Conservation (phyloP, 345 rosid genomes). For the Melaleuca quinquenervia region DNA sequence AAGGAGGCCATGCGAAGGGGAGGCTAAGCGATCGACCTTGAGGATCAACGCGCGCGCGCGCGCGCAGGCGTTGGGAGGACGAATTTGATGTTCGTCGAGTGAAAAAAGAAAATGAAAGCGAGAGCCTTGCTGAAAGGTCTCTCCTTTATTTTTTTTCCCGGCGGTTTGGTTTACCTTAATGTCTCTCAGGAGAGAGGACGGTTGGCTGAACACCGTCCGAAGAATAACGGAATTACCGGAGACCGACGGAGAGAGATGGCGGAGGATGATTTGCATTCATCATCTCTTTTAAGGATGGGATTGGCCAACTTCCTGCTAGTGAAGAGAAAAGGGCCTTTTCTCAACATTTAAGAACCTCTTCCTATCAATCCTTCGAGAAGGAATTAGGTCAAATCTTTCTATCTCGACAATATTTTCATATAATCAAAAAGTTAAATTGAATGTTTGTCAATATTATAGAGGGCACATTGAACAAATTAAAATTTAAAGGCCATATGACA, state of each 20-base stretch:
- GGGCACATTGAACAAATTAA: no score
- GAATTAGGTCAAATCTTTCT: no score
- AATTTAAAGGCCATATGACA: no score
- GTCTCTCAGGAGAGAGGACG: neutral
- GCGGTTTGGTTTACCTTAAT: neutral
- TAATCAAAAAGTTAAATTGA: no score
- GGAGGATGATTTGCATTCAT: neutral
- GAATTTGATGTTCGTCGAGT: no score
- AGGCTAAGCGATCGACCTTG: neutral
- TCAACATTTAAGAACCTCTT: no score
- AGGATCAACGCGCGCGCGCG: neutral
- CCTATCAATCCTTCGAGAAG: no score
- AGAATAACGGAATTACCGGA: neutral
- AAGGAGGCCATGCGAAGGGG: slow-evolving; percentile 16
- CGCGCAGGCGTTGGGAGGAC: no score
- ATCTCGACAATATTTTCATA: no score
- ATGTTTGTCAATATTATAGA: no score
- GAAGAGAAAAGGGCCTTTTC: no score
- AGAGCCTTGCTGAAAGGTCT: neutral
- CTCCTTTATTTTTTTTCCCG: neutral
- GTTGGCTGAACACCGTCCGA: neutral
- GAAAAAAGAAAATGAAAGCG: neutral
- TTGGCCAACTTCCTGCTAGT: no score
- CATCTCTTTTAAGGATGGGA: neutral
- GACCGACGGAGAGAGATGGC: neutral